These are phyloP conservation scores for Blastobotrys capitulatus DNA, from an alignment of 1,139 yeast species.

Conservation along the genomic window DNA sequence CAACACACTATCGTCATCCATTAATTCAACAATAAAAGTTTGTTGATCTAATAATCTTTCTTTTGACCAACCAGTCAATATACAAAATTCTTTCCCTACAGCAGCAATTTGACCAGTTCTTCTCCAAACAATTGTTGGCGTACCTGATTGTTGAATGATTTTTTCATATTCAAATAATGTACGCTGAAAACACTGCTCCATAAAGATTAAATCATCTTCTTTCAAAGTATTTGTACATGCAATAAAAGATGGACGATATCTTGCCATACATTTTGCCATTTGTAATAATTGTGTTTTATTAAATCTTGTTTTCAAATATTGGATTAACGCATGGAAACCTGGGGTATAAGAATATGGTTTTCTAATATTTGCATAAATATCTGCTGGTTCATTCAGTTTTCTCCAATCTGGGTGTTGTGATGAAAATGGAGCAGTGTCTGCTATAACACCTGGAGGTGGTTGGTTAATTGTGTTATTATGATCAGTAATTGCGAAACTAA, in stretches of 20 bases:
- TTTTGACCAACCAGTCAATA: conserved; percentile 83
- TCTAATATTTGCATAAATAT: conserved; percentile 26
- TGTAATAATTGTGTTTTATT: conserved; percentile 63
- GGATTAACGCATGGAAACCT: conserved; percentile 78
- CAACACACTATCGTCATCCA: conserved; percentile 82
- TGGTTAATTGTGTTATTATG: background rate
- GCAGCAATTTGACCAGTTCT: conserved; percentile 93
- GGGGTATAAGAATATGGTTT: conserved; percentile 83
- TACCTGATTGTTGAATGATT: conserved; percentile 77
- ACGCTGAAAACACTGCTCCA: conserved; percentile 94
- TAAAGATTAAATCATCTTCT: conserved; percentile 85
- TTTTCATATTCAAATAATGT: conserved; percentile 84
- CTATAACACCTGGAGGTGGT: conserved; percentile 6
- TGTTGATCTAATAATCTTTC: conserved; percentile 48
- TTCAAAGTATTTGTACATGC: conserved; percentile 86
- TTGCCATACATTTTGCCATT: conserved; percentile 86
- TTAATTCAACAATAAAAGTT: conserved; percentile 74
- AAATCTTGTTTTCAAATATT: conserved; percentile 68
- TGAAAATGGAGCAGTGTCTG: conserved; percentile 13
- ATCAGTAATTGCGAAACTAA: conserved; percentile 24
- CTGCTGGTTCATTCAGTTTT: conserved; percentile 31
- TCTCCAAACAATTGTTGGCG: conserved; percentile 95
- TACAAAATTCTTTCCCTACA: conserved; percentile 86
- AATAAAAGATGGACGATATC: conserved; percentile 84
- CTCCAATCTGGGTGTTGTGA: conserved; percentile 31